Evolutionary conservation across 768 basidiomycete genomes (phyloP), one percentile per base, ranked within the genome.

Genomic region (Mycena galericulata): DNA sequence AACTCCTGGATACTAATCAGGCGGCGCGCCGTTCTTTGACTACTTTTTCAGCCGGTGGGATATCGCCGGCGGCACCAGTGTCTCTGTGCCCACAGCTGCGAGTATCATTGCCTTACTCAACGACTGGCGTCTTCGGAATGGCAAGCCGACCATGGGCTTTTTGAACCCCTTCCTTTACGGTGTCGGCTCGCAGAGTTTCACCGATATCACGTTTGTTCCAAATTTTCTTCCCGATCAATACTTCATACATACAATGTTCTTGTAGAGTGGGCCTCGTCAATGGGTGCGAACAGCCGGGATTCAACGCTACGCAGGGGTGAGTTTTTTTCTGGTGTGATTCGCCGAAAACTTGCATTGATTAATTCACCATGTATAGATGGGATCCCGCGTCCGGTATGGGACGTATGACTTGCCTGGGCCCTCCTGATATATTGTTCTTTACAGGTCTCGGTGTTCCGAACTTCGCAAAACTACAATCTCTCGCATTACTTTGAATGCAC

Each of bases 51-150:
- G 77, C 9, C 61, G 62, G 1, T 75, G 74, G 14, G 54, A 38
- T 26, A 71, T 72, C n/a, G 76, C 78, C 22, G 78, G 59, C 15
- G 83, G 83, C 17, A 84, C 83, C 2, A 81, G 79, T 12, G 83
- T 81, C 1, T n/a, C 80, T 1, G 2, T 80, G 0, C 84, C 84
- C 0, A 75, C 73, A 22, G 69, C 82, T 2, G 84, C 80, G 4
- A 68, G 79, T n/a, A 81, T 84, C 18, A 67, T 84, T 47, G 62
- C 84, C 3, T 73, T 84, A 70, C 72, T 85, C 22, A 84, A 84
- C 50, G 84, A 84, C 63, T 83, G 79, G 5, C 82, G 83, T 12
- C 71, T 85, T 41, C 71, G 73, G 9, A 0, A 14, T 2, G 69
- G 73, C 11, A 84, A 82, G 69, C 62, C 57, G 0, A 59, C 82